Conservation (phyloP, 805 yeast genomes). For the Saturnispora serradocipensis region DNA sequence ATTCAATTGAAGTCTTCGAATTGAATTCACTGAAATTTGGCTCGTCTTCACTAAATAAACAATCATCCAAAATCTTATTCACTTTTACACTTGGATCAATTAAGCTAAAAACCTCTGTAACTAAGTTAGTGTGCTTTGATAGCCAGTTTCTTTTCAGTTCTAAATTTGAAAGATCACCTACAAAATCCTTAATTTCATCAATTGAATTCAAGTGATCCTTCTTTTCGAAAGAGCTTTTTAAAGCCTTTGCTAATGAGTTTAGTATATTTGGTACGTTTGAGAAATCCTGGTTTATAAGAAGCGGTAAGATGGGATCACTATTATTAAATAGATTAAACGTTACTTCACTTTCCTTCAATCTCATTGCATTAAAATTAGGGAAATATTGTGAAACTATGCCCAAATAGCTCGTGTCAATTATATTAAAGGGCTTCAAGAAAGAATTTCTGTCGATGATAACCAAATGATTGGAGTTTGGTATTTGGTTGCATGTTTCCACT, state of each 20-base stretch:
- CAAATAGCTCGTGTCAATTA: not conserved
- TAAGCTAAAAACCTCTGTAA: not conserved
- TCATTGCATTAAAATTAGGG: not conserved
- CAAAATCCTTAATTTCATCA: slow-evolving; percentile 61
- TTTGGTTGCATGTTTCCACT: not conserved
- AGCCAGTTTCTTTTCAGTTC: slow-evolving; percentile 61
- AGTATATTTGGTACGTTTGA: slow-evolving; percentile 68
- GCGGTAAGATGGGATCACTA: slow-evolving; percentile 40
- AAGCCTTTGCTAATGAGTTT: slow-evolving; percentile 57
- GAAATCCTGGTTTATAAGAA: slow-evolving; percentile 61
- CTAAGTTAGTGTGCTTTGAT: slow-evolving; percentile 63
- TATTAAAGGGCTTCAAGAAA: not conserved
- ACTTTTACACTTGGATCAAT: not conserved
- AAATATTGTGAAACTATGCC: slow-evolving; percentile 1
- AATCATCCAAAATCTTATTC: not conserved
- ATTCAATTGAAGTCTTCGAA: not conserved
- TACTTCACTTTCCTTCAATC: not conserved
- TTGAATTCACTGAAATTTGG: not conserved
- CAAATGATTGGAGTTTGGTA: not conserved
- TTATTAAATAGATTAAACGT: not conserved
- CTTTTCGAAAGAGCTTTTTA: slow-evolving; percentile 61
- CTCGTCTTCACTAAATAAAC: not conserved
- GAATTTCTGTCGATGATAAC: not conserved
- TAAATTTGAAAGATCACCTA: slow-evolving; percentile 55
- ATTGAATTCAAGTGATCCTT: slow-evolving; percentile 49